A percentile compares a stretch with the other conserved stretches of the same genome.
phyloP scores from a whole-genome alignment of 78 protist species.

The Protostelium mycophagum region DNA sequence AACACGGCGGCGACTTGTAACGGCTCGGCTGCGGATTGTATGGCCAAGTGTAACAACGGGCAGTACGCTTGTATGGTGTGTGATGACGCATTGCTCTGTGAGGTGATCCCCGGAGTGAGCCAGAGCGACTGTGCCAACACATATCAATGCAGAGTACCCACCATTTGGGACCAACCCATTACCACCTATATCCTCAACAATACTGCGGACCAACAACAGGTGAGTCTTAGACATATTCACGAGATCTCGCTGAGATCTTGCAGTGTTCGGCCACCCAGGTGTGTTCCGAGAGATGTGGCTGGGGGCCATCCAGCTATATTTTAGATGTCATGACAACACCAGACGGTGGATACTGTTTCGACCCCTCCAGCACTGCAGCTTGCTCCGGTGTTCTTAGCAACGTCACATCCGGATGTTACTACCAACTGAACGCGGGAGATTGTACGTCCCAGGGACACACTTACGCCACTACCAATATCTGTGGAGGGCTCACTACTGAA shows the following conservation, averaged over 20 bases:
- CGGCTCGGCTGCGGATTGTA: not conserved
- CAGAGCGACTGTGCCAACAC: no score
- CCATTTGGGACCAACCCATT: no score
- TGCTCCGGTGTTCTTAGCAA: not conserved
- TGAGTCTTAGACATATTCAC: no score
- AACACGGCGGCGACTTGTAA: not conserved
- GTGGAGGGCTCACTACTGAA: not conserved
- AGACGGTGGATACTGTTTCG: not conserved
- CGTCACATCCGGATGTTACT: not conserved
- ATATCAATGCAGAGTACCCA: no score
- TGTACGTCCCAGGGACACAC: not conserved
- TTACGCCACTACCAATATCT: not conserved
- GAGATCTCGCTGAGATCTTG: no score
- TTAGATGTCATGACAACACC: not conserved
- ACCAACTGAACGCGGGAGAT: not conserved
- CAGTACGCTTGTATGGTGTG: not conserved
- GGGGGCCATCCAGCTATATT: not conserved
- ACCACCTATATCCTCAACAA: no score
- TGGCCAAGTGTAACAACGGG: not conserved
- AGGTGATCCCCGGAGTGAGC: not conserved
- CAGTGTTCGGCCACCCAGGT: not conserved
- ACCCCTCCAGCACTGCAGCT: no score
- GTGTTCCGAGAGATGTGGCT: not conserved
- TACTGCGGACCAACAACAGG: no score
- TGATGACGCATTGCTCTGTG: not conserved